Base-by-base conservation (phyloP, 306 rosid species). In the cucumber (Cucumis sativus) region DNA sequence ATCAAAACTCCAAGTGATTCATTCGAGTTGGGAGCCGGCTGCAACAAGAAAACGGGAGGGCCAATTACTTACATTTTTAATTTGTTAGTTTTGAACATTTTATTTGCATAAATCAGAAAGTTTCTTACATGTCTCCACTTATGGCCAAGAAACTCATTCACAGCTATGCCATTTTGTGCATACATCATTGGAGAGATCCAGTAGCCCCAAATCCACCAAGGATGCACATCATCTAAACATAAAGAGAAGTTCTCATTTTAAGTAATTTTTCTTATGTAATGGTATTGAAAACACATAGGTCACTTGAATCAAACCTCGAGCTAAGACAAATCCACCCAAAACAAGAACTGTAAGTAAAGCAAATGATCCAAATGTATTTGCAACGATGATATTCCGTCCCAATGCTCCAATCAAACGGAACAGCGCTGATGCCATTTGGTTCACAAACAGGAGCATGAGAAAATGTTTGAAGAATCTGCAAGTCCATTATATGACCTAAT, bases 171-270 rank as follows among this genome's bases (percentile, higher is more conserved):
- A 62, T 85, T 85, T 56, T 77, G 82, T 0, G 62, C 76, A 33
- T 85, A 85, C 85, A 82, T 85, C 84, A 85, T 11, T 17, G 88
- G 88, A 10, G 88, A 85, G 30, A 20, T 10, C 88, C 88, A 85
- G 13, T 82, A 85, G 28, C 86, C 88, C 88, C 88, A 85, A 52
- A 79, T 33, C 88, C 88, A 85, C 88, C 88, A 85, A 63, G 79
- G 60, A 77, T 74, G 30, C 39, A 85, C 60, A n/a, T 85, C 56
- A 5, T 60, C 86, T 85, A 28, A 25, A 45, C 56, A 69, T 33
- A 45, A 70, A 21, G 56, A 14, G 16, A 71, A 71, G 20, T 49
- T 69, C 39, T n/a, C 41, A 6, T 14, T 25, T 13, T 71, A 21
- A 71, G 60, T 49, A 49, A 52, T 17, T 71, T 20, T 20, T 47